Conservation (phyloP, 805 yeast genomes). For the Candida coquimbonensis region DNA sequence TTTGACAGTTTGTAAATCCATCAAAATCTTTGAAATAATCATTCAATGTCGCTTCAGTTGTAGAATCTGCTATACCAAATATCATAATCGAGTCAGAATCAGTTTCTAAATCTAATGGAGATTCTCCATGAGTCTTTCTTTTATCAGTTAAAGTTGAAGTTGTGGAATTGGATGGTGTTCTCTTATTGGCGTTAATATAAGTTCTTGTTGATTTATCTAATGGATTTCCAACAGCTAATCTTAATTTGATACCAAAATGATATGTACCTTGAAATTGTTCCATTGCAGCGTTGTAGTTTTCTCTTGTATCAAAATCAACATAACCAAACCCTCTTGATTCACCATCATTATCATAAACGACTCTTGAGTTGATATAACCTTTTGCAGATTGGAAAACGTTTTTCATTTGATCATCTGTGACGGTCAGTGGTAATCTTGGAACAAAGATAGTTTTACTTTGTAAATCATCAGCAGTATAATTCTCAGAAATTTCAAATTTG, state of each 20-base stretch:
- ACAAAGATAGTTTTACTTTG: background rate
- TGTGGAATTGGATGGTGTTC: background rate
- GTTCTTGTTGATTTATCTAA: background rate
- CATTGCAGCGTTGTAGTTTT: background rate
- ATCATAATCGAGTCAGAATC: background rate
- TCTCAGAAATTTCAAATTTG: background rate
- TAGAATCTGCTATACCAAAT: background rate
- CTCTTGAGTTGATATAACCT: background rate
- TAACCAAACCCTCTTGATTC: background rate
- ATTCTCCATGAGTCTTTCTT: too few relatives aligned
- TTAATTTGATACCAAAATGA: background rate
- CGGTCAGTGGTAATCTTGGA: background rate
- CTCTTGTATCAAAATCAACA: background rate
- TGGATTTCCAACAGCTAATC: background rate
- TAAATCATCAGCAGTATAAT: background rate
- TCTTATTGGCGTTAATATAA: background rate
- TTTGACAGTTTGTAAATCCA: background rate
- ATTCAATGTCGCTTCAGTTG: background rate
- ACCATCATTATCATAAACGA: background rate
- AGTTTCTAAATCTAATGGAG: background rate
- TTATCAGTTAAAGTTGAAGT: too few relatives aligned
- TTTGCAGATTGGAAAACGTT: background rate
- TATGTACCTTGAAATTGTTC: background rate
- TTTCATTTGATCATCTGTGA: background rate
- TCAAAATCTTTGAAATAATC: background rate